Evolutionary conservation across 2,329 filamentous ascomycete species (phyloP), one percentile per base, ranked within the genome.

Genomic region (Neonectria punicea): DNA sequence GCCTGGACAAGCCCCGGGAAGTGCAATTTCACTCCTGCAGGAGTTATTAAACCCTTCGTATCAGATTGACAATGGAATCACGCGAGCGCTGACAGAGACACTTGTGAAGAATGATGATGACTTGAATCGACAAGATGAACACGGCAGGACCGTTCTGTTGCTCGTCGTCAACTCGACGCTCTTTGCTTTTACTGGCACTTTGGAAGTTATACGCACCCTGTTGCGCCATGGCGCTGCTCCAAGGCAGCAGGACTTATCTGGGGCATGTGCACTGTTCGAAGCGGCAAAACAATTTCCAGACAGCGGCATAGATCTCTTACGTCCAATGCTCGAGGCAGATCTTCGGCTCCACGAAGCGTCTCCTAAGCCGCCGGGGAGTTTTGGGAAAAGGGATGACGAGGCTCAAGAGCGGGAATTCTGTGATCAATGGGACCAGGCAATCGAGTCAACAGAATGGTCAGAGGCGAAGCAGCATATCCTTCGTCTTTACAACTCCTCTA

Each of bases 101-200:
- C 58, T 54, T 16, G 41, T 61, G 13, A 25, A 30, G 8, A 13
- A 32, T 20, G 58, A 50, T n/a, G 50, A n/a, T 14, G 20, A 61
- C 32, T 20, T 50, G 2, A 55, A 61, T 10, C 41, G n/a, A 11
- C 2, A 4, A 18, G 30, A 39, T 18, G 1, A 2, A 5, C 2
- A 20, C 6, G 20, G 30, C 20, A 1, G 44, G 11, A 53, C 20
- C 1, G 28, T 39, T 1, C 28, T 60, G 2, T 2, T 60, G 18
- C 3, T 36, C 3, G 18, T 58, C 10, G 39, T 50, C 14, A 5
- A 1, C 28, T n/a, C 10, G 1, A 13, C 14, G 4, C 3, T 7
- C 25, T 13, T 7, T 7, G 16, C 11, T 2, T 7, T 16, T 49
- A 5, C 1, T 5, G 3, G 8, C 10, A 7, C 22, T 9, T 5